Evolutionary conservation across 306 rosid genomes (phyloP).

Genomic region (Citrullus amarus): DNA sequence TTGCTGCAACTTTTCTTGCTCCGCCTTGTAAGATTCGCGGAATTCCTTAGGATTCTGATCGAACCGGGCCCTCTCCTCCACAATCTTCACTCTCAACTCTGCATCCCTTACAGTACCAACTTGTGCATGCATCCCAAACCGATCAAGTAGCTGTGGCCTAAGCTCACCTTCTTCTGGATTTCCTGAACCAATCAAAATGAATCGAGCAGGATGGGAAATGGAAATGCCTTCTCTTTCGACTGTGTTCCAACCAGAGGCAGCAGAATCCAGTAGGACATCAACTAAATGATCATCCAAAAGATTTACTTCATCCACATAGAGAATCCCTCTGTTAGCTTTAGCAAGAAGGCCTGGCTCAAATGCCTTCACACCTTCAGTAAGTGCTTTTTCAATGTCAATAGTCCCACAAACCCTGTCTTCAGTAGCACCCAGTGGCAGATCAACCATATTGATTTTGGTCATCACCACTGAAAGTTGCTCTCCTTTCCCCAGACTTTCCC

Average conservation of each 20-base stretch:
- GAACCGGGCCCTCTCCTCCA: conserved; percentile 78
- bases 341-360: conserved; percentile 93
- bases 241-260: conserved; percentile 98
- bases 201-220: conserved; percentile 87
- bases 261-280: conserved; percentile 87
- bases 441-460: conserved; percentile 90
- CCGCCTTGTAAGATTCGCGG: conserved; percentile 43
- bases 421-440: conserved; percentile 89
- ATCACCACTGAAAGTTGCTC: conserved; percentile 44
- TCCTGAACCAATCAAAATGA: conserved; percentile 85
- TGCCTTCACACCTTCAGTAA: conserved; percentile 89
- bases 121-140: conserved; percentile 98
- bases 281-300: conserved; percentile 93
- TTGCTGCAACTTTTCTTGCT: conserved; percentile 61
- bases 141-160: conserved; percentile 88
- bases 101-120: conserved; percentile 96
- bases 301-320: conserved; percentile 89
- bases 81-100: conserved; percentile 89
- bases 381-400: conserved; percentile 91
- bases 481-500: conserved; percentile 54
- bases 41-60: conserved; percentile 72
- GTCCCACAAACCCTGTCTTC: conserved; percentile 97
- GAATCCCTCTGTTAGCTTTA: conserved; percentile 92
- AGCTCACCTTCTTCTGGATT: conserved; percentile 99
- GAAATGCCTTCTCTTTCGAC: conserved; percentile 98